Base-by-base conservation (phyloP, 2,329 filamentous ascomycete genomes). In the Neopestalotiopsis clavispora region DNA sequence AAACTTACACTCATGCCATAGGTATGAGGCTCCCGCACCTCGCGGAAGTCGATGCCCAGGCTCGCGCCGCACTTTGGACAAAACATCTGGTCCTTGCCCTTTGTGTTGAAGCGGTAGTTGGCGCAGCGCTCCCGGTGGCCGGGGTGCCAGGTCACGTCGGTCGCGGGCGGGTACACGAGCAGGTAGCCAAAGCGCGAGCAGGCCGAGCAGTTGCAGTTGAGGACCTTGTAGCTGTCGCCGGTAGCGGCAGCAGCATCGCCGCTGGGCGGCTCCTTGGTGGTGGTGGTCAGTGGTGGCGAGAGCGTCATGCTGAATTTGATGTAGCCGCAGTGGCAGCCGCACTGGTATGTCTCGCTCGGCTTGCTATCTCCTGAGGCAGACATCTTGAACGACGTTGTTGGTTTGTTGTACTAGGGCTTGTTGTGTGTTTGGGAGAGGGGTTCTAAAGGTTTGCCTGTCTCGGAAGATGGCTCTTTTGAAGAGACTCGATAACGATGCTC, bases 131-230 rank as follows among this genome's bases (percentile, higher is more conserved):
- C 72, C 60, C 76, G 79, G n/a, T 80, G 78, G 70, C 77, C 75
- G 71, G 83, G 78, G 69, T 84, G 81, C 81, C 83, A 85, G 12
- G 72, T 75, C 58, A 85, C 80, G 45, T 84, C 74, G 3, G 78
- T 73, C 49, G 81, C 79, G 2, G 70, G 34, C 10, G 82, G 80
- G 70, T 85, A 86, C 58, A 87, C 79, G 34, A 87, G 78, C 30
- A 87, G 78, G 69, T 87, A 87, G 0, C 86, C 86, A 45, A 83
- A 81, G n/a, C 84, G 80, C 1, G 78, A 75, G 73, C 86, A 88
- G 68, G 84, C 84, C 45, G 86, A 88, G 75, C 87, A 89, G 73
- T 84, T 86, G 80, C 87, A 89, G 23, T 81, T 74, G n/a, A 84
- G 61, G 4, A 86, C 80, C 69, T 80, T 76, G 71, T 84, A 79